Conservation (phyloP, 1,284 basidiomycete genomes). For the Naganishia albida region DNA sequence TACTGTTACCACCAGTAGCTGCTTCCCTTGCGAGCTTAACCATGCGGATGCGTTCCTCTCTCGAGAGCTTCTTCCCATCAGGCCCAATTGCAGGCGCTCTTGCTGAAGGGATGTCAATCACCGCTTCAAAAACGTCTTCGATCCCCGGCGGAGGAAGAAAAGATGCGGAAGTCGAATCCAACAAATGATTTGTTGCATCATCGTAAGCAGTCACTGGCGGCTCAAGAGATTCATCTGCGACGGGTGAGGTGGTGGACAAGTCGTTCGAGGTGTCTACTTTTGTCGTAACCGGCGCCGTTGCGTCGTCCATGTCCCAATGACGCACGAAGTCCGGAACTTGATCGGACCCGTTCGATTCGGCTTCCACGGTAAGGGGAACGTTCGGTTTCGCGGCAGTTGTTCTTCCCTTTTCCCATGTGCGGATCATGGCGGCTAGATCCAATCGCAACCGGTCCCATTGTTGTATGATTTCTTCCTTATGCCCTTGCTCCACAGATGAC, state of each 20-base stretch:
- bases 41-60: conserved; percentile 32
- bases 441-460: conserved; percentile 33
- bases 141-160: conserved; percentile 33
- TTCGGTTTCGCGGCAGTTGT: conserved; percentile 1
- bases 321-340: conserved; percentile 15
- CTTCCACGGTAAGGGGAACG: neutral
- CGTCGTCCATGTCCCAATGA: conserved; percentile 23
- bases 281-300: no score
- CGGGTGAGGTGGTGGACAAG: conserved; percentile 16
- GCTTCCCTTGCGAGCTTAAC: conserved; percentile 17
- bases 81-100: neutral
- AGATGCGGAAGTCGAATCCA: conserved; percentile 32
- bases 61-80: conserved; percentile 29
- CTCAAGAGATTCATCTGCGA: conserved; percentile 9
- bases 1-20: neutral
- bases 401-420: conserved; percentile 34
- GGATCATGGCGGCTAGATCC: conserved; percentile 34
- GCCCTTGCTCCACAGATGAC: conserved; percentile 10
- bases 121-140: conserved; percentile 33
- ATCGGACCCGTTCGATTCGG: conserved; percentile 11
- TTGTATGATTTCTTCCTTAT: conserved; percentile 32
- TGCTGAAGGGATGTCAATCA: conserved; percentile 1
- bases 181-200: conserved; percentile 30
- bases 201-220: conserved; percentile 1
- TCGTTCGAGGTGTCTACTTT: no score